These are phyloP conservation scores for Juncus effusus DNA, from an alignment of 176 grass and related monocot genomes.

Conservation along the genomic window DNA sequence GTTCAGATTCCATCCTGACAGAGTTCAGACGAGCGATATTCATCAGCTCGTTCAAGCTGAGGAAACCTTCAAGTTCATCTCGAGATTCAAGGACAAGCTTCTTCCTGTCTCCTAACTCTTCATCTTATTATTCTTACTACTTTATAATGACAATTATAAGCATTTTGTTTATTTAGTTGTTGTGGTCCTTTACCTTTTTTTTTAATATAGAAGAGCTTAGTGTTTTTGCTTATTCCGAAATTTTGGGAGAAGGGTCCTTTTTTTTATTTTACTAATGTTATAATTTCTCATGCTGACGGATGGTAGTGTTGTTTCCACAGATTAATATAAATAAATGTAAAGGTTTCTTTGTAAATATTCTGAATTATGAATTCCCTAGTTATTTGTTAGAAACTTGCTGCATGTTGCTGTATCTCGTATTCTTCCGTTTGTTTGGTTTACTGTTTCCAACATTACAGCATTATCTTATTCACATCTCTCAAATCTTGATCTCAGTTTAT, in stretches of 20 bases:
- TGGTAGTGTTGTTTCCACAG: too few species aligned
- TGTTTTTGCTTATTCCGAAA: background rate
- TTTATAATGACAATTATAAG: background rate
- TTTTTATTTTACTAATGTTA: too few species aligned
- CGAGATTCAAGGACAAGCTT: conserved; percentile 77
- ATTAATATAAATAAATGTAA: too few species aligned
- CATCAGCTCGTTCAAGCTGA: conserved; percentile 81
- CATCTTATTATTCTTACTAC: background rate
- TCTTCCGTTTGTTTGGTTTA: too few species aligned
- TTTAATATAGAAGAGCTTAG: background rate
- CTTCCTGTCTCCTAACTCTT: conserved; percentile 22
- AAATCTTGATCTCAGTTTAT: too few species aligned
- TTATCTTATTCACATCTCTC: too few species aligned
- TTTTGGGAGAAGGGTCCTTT: background rate
- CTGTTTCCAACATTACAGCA: too few species aligned
- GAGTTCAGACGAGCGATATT: conserved; percentile 64
- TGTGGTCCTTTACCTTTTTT: background rate
- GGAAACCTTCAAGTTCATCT: conserved; percentile 97
- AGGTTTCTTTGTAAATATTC: too few species aligned
- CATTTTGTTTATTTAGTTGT: conserved; percentile 14
- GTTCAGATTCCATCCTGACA: conserved; percentile 87
- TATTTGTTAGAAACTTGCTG: too few species aligned
- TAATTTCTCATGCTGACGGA: too few species aligned
- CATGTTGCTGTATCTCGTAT: too few species aligned
- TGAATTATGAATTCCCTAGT: too few species aligned